Base-by-base conservation (phyloP, 306 rosid species). In the Trifolium subterraneum region DNA sequence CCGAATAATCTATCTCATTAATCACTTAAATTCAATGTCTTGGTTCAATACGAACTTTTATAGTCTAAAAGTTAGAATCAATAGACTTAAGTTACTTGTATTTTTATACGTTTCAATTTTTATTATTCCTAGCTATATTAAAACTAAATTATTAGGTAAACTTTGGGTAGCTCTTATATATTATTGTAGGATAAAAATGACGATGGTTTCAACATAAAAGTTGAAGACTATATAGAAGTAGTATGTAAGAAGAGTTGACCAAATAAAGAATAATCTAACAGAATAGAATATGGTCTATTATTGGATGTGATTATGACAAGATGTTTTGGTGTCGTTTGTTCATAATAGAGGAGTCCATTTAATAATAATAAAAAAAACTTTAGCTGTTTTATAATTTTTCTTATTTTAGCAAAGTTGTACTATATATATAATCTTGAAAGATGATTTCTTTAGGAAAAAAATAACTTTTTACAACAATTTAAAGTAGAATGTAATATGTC, bases 301-400 rank as follows among this genome's bases (percentile, higher is more conserved):
- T 52, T 52, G 59, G 59, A 52, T 52, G 59, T 52, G 59, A 52
- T 52, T 52, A 9, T 52, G 59, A 52, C 59, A 9, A 8, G 59
- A 52, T 52, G 14, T 52, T 52, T 8, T 19, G 12, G 12, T 52
- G 59, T 52, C 59, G 59, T 52, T 52, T 52, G 25, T 19, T 18
- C 13, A 19, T 52, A 52, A 11, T 0, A 51, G 25, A 52, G 27
- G 27, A 52, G 19, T 20, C 58, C 59, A 52, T 52, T 52, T 52
- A 2, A 51, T 51, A n/a, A 48, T n/a, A 16, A 18, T 29, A 22
- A 22, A 48, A 16, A 48, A 48, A 48, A 48, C 20, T 52, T 19
- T 19, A 55, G 61, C 20, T 55, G 61, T 55, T 55, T 3, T 22
- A 55, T 19, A 4, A 7, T 51, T 5, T 55, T 4, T 29, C 22